These are phyloP conservation scores for Xylariaceae sp. DNA, from an alignment of 2,329 filamentous ascomycete species.

Conservation along the genomic window DNA sequence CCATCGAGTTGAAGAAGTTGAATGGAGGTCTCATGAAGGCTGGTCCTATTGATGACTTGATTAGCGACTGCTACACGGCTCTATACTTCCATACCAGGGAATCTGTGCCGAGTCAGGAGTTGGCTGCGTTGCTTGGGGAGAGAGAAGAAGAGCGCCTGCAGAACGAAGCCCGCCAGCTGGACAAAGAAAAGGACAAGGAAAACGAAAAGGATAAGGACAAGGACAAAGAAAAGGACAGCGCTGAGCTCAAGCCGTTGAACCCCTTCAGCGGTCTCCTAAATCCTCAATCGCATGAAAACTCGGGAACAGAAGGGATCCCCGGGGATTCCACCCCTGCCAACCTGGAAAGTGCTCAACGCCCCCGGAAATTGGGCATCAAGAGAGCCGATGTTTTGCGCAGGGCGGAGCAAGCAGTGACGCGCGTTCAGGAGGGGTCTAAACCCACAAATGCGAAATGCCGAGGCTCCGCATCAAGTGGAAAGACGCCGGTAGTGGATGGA, in stretches of 20 bases:
- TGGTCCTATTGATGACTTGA: slow-evolving; percentile 82
- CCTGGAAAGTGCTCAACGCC: slow-evolving; percentile 36
- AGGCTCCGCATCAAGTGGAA: slow-evolving; percentile 48
- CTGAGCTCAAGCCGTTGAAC: slow-evolving; percentile 34
- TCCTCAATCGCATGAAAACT: slow-evolving; percentile 38
- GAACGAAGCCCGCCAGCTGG: slow-evolving; percentile 29
- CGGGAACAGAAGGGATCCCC: slow-evolving; percentile 29
- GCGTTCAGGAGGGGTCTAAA: slow-evolving; percentile 46
- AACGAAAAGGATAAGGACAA: too few relatives aligned
- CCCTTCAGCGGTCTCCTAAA: slow-evolving; percentile 42
- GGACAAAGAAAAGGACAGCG: slow-evolving; percentile 23
- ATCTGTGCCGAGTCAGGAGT: slow-evolving; percentile 48
- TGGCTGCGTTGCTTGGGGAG: slow-evolving; percentile 44
- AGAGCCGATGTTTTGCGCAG: slow-evolving; percentile 56
- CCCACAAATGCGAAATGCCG: slow-evolving; percentile 42
- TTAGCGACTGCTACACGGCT: slow-evolving; percentile 80
- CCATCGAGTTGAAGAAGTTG: slow-evolving; percentile 59
- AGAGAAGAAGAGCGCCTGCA: slow-evolving; percentile 37
- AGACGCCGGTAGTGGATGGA: slow-evolving; percentile 37
- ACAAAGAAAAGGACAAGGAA: slow-evolving; percentile 10
- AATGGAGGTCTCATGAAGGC: slow-evolving; percentile 87
- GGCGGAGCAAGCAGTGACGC: slow-evolving; percentile 53
- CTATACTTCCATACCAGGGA: slow-evolving; percentile 65
- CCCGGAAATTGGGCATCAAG: slow-evolving; percentile 44
- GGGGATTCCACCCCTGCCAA: slow-evolving; percentile 33